Percentiles rank a stretch among this genome's conserved stretches.
These are phyloP conservation scores for Phellinidium pouzarii DNA, from an alignment of 1,284 basidiomycete genomes.

Conservation along the genomic window DNA sequence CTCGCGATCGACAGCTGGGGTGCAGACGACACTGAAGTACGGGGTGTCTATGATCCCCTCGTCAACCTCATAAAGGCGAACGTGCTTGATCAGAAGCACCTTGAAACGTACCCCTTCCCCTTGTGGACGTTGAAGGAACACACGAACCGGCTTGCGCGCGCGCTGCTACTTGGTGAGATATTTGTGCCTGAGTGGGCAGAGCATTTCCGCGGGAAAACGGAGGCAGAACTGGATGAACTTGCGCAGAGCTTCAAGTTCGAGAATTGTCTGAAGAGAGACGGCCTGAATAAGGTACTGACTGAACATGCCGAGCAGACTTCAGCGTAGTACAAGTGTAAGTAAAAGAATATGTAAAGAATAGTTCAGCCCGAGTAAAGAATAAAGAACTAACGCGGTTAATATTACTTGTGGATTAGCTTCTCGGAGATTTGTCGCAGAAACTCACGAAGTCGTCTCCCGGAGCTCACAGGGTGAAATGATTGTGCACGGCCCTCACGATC, in stretches of 20 bases:
- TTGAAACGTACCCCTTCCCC: conserved; percentile 43
- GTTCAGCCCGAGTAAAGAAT: no score
- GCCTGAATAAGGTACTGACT: conserved; percentile 34
- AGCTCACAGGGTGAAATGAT: background rate
- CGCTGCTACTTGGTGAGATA: conserved; percentile 33
- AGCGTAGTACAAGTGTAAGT: no score
- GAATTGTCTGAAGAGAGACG: conserved; percentile 42
- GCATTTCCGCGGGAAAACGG: conserved; percentile 33
- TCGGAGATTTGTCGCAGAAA: background rate
- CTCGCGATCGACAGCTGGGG: conserved; percentile 66
- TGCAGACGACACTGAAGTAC: conserved; percentile 42
- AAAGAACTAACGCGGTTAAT: no score
- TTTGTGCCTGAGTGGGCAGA: conserved; percentile 33
- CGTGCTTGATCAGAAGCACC: conserved; percentile 35
- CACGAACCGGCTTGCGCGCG: conserved; percentile 27
- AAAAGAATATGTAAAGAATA: no score
- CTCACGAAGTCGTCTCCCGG: background rate
- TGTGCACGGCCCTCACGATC: background rate
- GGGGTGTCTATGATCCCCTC: conserved; percentile 49
- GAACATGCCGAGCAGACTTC: conserved; percentile 27
- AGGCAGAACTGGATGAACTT: conserved; percentile 35
- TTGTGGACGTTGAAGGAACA: conserved; percentile 38
- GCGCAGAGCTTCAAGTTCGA: conserved; percentile 52
- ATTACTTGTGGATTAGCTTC: background rate
- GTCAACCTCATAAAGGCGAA: conserved; percentile 46